Evolutionary conservation across 345 rosid species (phyloP).

Genomic region (Conringia planisiliqua): DNA sequence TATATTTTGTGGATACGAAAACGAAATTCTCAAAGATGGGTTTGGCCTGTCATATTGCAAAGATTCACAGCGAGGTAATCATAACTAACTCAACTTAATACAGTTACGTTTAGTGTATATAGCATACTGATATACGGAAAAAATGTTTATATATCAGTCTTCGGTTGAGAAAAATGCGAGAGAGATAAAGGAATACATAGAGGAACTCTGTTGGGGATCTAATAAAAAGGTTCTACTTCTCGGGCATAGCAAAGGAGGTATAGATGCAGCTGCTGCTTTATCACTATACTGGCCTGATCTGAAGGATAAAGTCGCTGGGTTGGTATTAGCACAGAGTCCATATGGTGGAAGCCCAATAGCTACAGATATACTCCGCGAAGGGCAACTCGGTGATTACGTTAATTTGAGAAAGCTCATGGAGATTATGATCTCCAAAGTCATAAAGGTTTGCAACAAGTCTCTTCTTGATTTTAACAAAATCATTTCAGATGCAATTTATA

Average conservation of each 20-base stretch:
- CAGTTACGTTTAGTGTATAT: not conserved
- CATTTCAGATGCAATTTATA: not conserved
- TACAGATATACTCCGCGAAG: slow-evolving; percentile 86
- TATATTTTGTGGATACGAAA: slow-evolving; percentile 87
- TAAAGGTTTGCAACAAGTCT: slow-evolving; percentile 54
- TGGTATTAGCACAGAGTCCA: slow-evolving; percentile 89
- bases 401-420: slow-evolving; percentile 81
- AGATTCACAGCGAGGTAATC: slow-evolving; percentile 94
- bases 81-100: not conserved
- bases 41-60: slow-evolving; percentile 88
- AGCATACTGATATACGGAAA: slow-evolving; percentile 5
- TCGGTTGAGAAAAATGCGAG: slow-evolving; percentile 96
- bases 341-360: slow-evolving; percentile 97
- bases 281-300: slow-evolving; percentile 94
- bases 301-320: slow-evolving; percentile 91
- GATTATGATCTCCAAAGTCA: slow-evolving; percentile 82
- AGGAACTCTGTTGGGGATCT: slow-evolving; percentile 96
- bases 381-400: slow-evolving; percentile 95
- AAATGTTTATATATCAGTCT: slow-evolving; percentile 51
- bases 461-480: not conserved
- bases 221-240: slow-evolving; percentile 84
- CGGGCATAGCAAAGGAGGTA: slow-evolving; percentile 99
- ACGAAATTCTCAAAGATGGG: slow-evolving; percentile 87
- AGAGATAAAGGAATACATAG: slow-evolving; percentile 90
- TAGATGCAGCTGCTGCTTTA: slow-evolving; percentile 94